These are phyloP conservation scores for Trichoderma sp. DNA, from an alignment of 2,329 filamentous ascomycete genomes.

Conservation along the genomic window DNA sequence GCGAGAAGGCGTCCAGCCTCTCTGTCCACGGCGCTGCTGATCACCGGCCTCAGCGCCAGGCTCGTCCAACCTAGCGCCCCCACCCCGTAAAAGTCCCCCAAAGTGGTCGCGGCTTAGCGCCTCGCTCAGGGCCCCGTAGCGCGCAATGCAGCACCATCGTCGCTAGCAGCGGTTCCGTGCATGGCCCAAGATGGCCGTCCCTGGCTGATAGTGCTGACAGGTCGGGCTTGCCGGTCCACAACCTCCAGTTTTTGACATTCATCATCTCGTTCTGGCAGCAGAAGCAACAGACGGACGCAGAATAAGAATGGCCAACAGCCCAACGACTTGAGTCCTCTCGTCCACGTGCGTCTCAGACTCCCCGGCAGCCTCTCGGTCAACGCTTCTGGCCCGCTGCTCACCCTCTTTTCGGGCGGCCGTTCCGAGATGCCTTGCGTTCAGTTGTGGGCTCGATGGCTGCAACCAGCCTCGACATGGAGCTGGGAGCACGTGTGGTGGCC, in stretches of 20 bases:
- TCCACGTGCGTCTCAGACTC: constrained; percentile 5
- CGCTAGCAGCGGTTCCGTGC: neutral
- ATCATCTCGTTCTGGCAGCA: neutral
- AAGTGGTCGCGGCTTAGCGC: neutral
- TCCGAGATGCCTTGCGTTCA: neutral
- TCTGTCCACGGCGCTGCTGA: neutral
- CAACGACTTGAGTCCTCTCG: constrained; percentile 7
- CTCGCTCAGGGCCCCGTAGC: neutral
- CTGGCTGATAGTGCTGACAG: constrained; percentile 19
- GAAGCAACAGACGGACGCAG: neutral
- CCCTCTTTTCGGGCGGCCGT: neutral
- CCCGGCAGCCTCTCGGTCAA: constrained; percentile 9
- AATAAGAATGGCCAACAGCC: neutral
- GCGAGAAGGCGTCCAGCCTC: neutral
- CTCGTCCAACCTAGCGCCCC: neutral
- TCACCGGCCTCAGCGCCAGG: neutral
- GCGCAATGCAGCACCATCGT: neutral
- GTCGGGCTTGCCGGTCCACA: constrained; percentile 12
- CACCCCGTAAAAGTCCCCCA: neutral
- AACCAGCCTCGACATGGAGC: neutral
- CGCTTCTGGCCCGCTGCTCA: neutral
- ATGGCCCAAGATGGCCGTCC: neutral
- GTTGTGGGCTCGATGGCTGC: neutral
- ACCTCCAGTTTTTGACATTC: neutral
- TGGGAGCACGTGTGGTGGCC: neutral